These are phyloP conservation scores for Adenanthera pavonina DNA, from an alignment of 306 rosid genomes.

Conservation along the genomic window DNA sequence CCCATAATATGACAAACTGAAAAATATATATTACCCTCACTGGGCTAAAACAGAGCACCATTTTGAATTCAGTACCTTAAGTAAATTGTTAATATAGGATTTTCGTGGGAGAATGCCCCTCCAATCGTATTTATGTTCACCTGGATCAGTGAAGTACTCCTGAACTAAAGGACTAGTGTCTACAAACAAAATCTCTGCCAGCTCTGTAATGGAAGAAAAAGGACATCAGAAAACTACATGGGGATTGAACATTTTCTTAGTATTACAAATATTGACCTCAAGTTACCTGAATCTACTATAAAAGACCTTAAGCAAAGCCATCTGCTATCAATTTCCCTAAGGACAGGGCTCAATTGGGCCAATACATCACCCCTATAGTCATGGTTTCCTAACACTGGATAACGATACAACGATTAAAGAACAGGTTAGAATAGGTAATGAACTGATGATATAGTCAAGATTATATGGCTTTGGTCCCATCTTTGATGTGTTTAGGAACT, in stretches of 20 bases:
- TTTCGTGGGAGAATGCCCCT: conserved; percentile 45
- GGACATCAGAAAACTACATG: not conserved
- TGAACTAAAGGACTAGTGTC: conserved; percentile 65
- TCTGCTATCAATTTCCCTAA: conserved; percentile 53
- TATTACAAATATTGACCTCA: not conserved
- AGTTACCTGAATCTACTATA: conserved; percentile 55
- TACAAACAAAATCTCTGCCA: conserved; percentile 58
- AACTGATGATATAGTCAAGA: not conserved
- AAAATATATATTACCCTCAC: not conserved
- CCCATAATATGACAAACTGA: not conserved
- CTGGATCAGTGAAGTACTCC: conserved; percentile 46
- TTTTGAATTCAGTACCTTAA: conserved; percentile 43
- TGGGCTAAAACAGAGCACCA: not conserved
- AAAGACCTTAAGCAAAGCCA: conserved; percentile 66
- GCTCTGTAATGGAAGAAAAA: conserved; percentile 38
- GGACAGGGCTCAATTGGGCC: conserved; percentile 56
- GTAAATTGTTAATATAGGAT: conserved; percentile 44
- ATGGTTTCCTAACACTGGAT: conserved; percentile 67
- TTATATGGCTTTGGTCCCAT: not conserved
- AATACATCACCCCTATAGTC: conserved; percentile 64
- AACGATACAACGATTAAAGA: conserved; percentile 18
- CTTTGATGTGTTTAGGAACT: conserved; percentile 39
- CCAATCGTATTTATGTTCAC: conserved; percentile 55
- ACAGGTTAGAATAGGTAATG: not conserved
- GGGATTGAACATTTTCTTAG: not conserved